These are phyloP conservation scores for Nevesoporus exiguus DNA, from an alignment of 768 basidiomycete species.

Conservation along the genomic window DNA sequence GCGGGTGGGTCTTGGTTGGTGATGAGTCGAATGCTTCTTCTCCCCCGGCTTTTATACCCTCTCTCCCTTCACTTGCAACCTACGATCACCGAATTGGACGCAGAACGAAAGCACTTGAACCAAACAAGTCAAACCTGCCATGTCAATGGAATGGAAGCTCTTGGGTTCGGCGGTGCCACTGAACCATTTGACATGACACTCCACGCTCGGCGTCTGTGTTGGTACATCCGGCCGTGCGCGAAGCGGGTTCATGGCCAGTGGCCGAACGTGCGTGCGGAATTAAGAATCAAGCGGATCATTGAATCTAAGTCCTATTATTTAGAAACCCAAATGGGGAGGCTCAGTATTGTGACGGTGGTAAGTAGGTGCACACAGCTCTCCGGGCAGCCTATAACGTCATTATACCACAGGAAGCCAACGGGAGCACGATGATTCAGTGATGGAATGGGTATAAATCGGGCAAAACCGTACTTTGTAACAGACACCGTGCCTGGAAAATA, in stretches of 20 bases:
- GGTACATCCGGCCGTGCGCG: no score
- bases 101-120: background rate
- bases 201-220: background rate
- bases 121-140: background rate
- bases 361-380: background rate
- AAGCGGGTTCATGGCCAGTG: background rate
- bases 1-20: background rate
- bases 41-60: slow-evolving; percentile 8
- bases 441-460: background rate
- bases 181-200: background rate
- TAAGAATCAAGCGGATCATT: background rate
- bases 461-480: background rate
- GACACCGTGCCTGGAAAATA: background rate
- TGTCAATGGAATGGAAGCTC: background rate
- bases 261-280: background rate
- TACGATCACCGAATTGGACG: background rate
- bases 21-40: background rate
- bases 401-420: background rate
- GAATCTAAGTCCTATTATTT: background rate
- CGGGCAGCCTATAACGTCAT: background rate
- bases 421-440: background rate
- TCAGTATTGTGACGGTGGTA: background rate
- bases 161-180: background rate
- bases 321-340: no score
- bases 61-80: background rate